Evolutionary conservation across 2,329 filamentous ascomycete genomes (phyloP).

Genomic region (Trichoderma sp.): DNA sequence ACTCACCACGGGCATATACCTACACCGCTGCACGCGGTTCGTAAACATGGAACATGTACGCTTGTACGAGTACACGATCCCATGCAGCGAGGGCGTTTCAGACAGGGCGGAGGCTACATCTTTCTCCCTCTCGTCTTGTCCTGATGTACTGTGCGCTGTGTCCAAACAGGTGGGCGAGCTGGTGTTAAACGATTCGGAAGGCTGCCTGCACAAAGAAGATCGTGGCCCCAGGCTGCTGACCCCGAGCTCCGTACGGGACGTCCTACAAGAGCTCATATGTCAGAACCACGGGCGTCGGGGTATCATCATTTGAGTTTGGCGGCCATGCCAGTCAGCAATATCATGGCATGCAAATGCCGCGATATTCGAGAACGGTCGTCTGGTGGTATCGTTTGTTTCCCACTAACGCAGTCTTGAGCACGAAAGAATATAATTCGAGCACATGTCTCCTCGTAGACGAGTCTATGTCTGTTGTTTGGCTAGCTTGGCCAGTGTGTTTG

Average conservation of each 20-base stretch:
- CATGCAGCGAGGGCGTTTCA: neutral
- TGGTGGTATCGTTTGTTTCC: neutral
- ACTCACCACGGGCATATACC: neutral
- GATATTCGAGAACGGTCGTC: neutral
- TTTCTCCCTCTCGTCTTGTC: neutral
- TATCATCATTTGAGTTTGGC: neutral
- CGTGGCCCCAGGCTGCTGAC: neutral
- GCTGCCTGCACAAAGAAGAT: neutral
- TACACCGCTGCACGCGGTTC: neutral
- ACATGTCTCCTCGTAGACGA: neutral
- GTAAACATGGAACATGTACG: neutral
- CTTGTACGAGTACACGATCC: neutral
- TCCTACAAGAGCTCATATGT: neutral
- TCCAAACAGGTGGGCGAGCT: neutral
- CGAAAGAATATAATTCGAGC: neutral
- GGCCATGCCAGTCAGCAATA: neutral
- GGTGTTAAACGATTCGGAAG: neutral
- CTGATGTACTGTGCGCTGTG: neutral
- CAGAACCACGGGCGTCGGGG: neutral
- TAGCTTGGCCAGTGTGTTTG: neutral
- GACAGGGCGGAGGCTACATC: neutral
- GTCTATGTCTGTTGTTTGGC: neutral
- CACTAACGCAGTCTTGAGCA: neutral
- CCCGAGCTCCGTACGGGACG: neutral
- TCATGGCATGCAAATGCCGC: neutral